phyloP scores from a whole-genome alignment of 2,329 filamentous ascomycete genomes.

The Zymoseptoria crescenta region DNA sequence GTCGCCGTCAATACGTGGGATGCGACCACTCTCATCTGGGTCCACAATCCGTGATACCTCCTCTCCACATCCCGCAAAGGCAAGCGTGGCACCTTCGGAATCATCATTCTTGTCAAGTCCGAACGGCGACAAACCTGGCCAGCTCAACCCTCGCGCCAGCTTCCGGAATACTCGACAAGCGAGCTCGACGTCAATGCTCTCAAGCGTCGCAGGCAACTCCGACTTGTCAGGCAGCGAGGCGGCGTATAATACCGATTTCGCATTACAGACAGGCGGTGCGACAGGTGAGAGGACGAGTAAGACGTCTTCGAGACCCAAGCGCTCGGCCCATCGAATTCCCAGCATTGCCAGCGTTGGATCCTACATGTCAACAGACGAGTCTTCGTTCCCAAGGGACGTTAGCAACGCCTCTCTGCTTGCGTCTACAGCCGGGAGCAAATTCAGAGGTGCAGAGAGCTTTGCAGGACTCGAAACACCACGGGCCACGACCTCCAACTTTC shows the following conservation, averaged over 20 bases:
- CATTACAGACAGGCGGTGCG: constrained; percentile 73
- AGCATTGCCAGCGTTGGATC: constrained; percentile 88
- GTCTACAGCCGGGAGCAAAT: constrained; percentile 33
- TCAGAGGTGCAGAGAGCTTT: constrained; percentile 49
- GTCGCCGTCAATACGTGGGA: neutral
- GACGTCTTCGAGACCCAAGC: constrained; percentile 38
- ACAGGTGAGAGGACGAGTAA: constrained; percentile 41
- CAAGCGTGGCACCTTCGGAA: constrained; percentile 3
- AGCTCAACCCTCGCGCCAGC: constrained; percentile 42
- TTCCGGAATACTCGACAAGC: constrained; percentile 49
- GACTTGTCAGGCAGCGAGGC: constrained; percentile 64
- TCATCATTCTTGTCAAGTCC: constrained; percentile 2
- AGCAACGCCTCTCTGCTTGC: constrained; percentile 28
- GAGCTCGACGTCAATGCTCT: constrained; percentile 52
- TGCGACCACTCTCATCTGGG: constrained; percentile 13
- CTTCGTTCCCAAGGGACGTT: constrained; percentile 21
- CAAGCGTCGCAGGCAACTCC: constrained; percentile 44
- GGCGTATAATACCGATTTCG: constrained; percentile 70
- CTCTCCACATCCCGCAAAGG: constrained; percentile 13
- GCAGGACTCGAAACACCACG: constrained; percentile 65
- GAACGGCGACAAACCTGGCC: constrained; percentile 8
- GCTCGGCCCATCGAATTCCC: constrained; percentile 62
- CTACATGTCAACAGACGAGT: constrained; percentile 35
- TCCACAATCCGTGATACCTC: constrained; percentile 15
- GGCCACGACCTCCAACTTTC: constrained; percentile 45